A percentile compares a stretch with the other conserved stretches of the same genome.
Conservation (phyloP, 345 rosid species). For the Euphorbia pulcherrima region DNA sequence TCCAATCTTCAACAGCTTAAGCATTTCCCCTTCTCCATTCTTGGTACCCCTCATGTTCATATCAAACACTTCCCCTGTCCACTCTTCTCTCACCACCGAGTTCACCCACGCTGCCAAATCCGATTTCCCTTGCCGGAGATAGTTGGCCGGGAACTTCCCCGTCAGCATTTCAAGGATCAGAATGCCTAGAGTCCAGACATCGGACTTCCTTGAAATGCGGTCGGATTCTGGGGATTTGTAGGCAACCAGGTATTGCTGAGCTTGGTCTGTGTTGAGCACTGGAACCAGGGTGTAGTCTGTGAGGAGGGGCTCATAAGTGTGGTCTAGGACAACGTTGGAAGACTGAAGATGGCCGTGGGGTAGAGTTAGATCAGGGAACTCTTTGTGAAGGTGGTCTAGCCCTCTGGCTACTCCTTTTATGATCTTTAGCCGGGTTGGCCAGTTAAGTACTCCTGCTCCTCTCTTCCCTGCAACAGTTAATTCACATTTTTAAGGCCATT, state of each 20-base stretch:
- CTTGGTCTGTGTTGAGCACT: slow-evolving; percentile 55
- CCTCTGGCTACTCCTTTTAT: slow-evolving; percentile 76
- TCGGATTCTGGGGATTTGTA: slow-evolving; percentile 75
- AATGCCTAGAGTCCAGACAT: slow-evolving; percentile 92
- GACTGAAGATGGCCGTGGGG: slow-evolving; percentile 91
- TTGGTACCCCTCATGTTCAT: slow-evolving; percentile 61
- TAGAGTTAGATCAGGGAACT: slow-evolving; percentile 41
- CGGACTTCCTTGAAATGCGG: slow-evolving; percentile 51
- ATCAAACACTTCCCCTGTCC: slow-evolving; percentile 84
- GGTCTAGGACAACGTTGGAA: slow-evolving; percentile 68
- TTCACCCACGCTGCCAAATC: slow-evolving; percentile 77
- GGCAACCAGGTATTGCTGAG: slow-evolving; percentile 64
- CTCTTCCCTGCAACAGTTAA: slow-evolving; percentile 47
- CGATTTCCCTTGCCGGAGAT: slow-evolving; percentile 51
- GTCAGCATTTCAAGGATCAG: slow-evolving; percentile 69
- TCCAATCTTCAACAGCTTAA: slow-evolving; percentile 76
- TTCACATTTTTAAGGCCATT: too few relatives aligned
- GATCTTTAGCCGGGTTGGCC: slow-evolving; percentile 72
- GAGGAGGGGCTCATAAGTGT: slow-evolving; percentile 46
- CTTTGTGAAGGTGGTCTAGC: slow-evolving; percentile 54
- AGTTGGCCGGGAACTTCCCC: slow-evolving; percentile 80
- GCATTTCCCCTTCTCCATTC: slow-evolving; percentile 65
- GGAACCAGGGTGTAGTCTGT: slow-evolving; percentile 62
- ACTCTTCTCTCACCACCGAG: slow-evolving; percentile 67
- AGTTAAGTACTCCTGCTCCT: slow-evolving; percentile 45